phyloP scores from a whole-genome alignment of 2,329 filamentous ascomycete species.

The Pseudocercospora pini-densiflorae region DNA sequence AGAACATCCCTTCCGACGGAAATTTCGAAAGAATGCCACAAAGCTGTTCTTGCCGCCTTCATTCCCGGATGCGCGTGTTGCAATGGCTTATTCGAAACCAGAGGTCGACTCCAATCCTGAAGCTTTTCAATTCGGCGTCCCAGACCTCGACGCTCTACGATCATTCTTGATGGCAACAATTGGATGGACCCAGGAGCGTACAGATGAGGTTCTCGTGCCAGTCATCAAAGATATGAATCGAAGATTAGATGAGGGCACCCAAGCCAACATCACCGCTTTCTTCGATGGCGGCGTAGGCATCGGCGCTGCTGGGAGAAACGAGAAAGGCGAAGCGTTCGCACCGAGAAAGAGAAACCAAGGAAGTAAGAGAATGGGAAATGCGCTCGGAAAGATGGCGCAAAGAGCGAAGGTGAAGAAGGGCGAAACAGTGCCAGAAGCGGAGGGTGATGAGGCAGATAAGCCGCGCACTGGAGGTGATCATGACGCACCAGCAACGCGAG shows the following conservation, averaged over 20 bases:
- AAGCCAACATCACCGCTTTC: slow-evolving; percentile 93
- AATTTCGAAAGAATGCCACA: slow-evolving; percentile 81
- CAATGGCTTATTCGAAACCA: slow-evolving; percentile 81
- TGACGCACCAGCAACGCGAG: not conserved
- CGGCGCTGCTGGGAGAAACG: slow-evolving; percentile 52
- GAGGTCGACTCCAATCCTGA: slow-evolving; percentile 82
- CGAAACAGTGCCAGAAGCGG: not conserved
- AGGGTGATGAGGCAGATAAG: not conserved
- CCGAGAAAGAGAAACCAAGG: slow-evolving; percentile 68
- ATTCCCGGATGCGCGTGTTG: slow-evolving; percentile 80
- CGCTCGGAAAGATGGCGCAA: slow-evolving; percentile 69
- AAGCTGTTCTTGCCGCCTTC: slow-evolving; percentile 83
- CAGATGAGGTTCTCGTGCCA: slow-evolving; percentile 92
- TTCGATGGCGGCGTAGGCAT: slow-evolving; percentile 77
- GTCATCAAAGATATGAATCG: slow-evolving; percentile 96
- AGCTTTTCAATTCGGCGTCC: slow-evolving; percentile 92
- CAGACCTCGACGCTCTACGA: slow-evolving; percentile 83
- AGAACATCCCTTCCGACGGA: slow-evolving; percentile 72
- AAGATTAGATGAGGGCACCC: slow-evolving; percentile 84
- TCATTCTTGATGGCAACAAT: slow-evolving; percentile 88
- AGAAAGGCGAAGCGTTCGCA: slow-evolving; percentile 65
- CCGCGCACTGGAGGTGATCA: not conserved
- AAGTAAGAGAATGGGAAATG: slow-evolving; percentile 77
- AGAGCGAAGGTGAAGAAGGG: slow-evolving; percentile 49
- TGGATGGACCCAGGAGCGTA: slow-evolving; percentile 88